Evolutionary conservation across 2,329 filamentous ascomycete species (phyloP).

Genomic region (Didymella pomorum): DNA sequence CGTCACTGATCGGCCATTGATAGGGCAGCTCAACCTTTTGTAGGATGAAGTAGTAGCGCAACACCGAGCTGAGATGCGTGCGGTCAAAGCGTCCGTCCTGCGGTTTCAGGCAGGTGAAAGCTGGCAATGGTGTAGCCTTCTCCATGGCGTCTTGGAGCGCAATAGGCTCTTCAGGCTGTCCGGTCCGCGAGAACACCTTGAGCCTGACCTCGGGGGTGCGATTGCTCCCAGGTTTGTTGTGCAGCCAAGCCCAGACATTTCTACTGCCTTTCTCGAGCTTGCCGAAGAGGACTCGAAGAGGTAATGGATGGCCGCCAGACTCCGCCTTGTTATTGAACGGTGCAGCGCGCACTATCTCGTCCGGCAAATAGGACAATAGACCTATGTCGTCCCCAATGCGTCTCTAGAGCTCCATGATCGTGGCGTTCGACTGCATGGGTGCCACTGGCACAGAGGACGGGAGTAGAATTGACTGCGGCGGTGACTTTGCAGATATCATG

Average conservation of each 20-base stretch:
- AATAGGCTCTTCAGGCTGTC: not conserved
- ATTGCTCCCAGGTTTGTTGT: not conserved
- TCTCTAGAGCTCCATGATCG: not conserved
- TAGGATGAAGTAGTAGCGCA: constrained; percentile 7
- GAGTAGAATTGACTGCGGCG: not conserved
- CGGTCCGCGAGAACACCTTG: not conserved
- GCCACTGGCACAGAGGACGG: not conserved
- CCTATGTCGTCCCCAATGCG: not conserved
- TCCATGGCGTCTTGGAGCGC: constrained; percentile 1
- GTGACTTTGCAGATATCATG: not conserved
- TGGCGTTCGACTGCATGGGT: not conserved
- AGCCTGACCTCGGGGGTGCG: not conserved
- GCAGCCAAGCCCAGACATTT: not conserved
- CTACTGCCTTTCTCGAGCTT: not conserved
- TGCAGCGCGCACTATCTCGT: not conserved
- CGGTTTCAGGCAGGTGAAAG: not conserved
- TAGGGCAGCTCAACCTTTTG: not conserved
- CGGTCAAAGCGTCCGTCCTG: not conserved
- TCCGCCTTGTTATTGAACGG: not conserved
- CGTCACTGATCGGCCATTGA: not conserved
- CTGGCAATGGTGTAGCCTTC: not conserved
- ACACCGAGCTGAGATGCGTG: not conserved
- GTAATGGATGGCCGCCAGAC: not conserved
- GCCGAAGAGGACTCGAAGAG: not conserved
- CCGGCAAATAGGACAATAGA: not conserved